Base-by-base conservation (phyloP, 441 rosid genomes). In the Croton laevigatus region DNA sequence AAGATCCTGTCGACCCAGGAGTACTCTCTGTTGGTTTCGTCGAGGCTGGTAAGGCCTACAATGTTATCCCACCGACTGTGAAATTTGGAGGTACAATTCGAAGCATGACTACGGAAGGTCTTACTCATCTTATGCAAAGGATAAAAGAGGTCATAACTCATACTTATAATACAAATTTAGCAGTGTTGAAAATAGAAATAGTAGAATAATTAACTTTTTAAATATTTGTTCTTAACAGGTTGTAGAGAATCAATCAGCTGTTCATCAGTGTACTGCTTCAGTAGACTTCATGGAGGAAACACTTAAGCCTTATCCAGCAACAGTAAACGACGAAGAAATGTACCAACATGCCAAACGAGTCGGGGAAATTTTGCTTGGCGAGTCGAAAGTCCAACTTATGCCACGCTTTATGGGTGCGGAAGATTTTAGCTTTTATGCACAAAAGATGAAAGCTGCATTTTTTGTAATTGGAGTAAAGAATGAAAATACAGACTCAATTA, bases 1-100 rank as follows among this genome's bases (percentile, higher is more conserved):
- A 85, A 38, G 89, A 93, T 73, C 97, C 98, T 17, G 86, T 91
- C 4, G 93, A 87, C 48, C 84, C 90, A 40, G 70, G 84, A 84
- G 97, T 83, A 36, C 46, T 85, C 53, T 80, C 87, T 0, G 71
- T 85, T 0, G 80, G 86, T 0, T 73, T 74, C 62, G 60, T 83
- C 11, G 75, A 80, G 63, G 85, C 84, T 8, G 87, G 89, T 59
- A 76, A 80, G 46, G 82, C 84, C 0, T 69, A 19, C 8, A 87
- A 87, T 60, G 86, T 85, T 3, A 87, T 83, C 49, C 91, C 89
- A 1, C 82, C 78, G 76, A 79, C 78, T 0, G 75, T 83, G 53
- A 80, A 62, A 78, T 81, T 87, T 40, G 83, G 82, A n/a, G 87
- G 91, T 54, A 76, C 89, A 54, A 64, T 75, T 13, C 71, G 87